Evolutionary conservation across 192 early-diverging fungal genomes (phyloP), one percentile per base, ranked within the genome.

Genomic region (Pecoramyces ruminantium): DNA sequence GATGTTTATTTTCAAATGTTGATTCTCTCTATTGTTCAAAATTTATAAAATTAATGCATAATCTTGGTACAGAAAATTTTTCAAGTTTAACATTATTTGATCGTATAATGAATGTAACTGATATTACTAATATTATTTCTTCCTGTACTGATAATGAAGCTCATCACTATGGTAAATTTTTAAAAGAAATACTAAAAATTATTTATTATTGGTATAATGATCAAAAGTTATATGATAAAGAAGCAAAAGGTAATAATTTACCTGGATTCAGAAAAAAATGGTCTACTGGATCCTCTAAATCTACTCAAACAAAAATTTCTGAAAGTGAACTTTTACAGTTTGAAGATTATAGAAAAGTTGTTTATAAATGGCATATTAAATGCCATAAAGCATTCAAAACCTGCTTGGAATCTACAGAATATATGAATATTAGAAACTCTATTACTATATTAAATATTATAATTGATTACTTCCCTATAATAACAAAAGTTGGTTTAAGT

Each of bases 11-110:
- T 4, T 94, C 93, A 4, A 85, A 87, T 14, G 81, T 87, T 4
- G 94, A 96, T 83, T 94, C 95, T 0, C 82, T 91, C 2, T 96
- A 87, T 83, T 92, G 90, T 34, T 92, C 93, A 13, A 89, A 92
- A 81, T 94, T 95, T 82, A 86, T 94, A 29, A 83, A 88, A 38
- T 40, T 89, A 34, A 89, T 95, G 88, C 95, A 96, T 78, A 84
- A 85, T 9, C 81, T 95, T 11, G 92, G 91, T 16, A 89, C 90
- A 0, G 85, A 85, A 25, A 92, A 93, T 78, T 91, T 96, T 38
- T 92, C 92, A 0, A 94, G 88, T 8, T 79, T 94, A 0, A 87
- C 90, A 0, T 82, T 95, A 8, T 94, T 92, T 81, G 93, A 95
- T 83, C 29, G 88, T 81, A 83, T 90, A 18, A 81, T 87, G 30